Percentiles rank a stretch among this genome's conserved stretches.
These are phyloP conservation scores for Gloeophyllum trabeum DNA, from an alignment of 768 basidiomycete genomes.

Conservation along the genomic window DNA sequence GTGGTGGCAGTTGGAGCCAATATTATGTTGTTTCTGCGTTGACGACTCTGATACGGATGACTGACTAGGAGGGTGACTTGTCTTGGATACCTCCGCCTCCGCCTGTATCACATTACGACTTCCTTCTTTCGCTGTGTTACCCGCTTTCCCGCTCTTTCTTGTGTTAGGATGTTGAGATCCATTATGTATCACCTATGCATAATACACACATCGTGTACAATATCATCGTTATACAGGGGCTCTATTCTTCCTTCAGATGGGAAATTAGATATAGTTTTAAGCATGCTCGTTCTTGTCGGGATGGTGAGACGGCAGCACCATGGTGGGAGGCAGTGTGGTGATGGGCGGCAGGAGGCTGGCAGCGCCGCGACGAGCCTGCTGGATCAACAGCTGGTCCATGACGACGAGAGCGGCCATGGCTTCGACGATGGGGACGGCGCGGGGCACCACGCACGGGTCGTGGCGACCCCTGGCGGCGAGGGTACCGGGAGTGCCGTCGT, in stretches of 20 bases:
- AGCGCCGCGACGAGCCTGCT: conserved; percentile 73
- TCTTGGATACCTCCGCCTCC: no score
- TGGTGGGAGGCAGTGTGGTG: conserved; percentile 85
- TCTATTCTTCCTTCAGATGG: neutral
- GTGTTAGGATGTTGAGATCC: neutral
- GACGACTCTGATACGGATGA: conserved; percentile 42
- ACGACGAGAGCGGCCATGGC: conserved; percentile 94
- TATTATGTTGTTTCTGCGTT: conserved; percentile 49
- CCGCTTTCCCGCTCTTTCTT: neutral
- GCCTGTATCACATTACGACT: no score
- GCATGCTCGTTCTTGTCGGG: neutral
- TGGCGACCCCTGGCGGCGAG: conserved; percentile 90
- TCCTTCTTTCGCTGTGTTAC: neutral
- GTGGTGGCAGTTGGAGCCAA: conserved; percentile 65
- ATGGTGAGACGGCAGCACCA: conserved; percentile 33
- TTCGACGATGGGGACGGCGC: conserved; percentile 96
- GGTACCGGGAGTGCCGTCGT: conserved; percentile 81
- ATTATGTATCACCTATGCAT: neutral
- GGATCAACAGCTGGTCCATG: conserved; percentile 88
- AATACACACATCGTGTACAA: neutral
- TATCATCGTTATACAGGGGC: neutral
- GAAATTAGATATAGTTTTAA: neutral
- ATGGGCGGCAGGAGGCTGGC: conserved; percentile 72
- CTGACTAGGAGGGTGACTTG: conserved; percentile 9
- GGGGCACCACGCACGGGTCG: conserved; percentile 95